Evolutionary conservation across 83 land plant genomes (phyloP).

Genomic region (Isoetes engelmannii): DNA sequence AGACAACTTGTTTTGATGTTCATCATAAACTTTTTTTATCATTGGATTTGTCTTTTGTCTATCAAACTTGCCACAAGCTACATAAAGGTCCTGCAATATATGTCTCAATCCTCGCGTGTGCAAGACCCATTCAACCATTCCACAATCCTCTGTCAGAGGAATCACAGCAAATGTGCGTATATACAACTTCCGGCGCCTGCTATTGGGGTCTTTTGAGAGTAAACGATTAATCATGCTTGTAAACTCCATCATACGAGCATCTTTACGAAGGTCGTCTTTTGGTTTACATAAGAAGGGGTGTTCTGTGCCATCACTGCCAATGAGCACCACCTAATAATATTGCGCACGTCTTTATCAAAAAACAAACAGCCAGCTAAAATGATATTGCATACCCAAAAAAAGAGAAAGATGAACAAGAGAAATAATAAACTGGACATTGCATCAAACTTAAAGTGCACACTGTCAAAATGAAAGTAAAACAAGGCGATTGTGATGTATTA

Average conservation of each 20-base stretch:
- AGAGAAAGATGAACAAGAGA: too few species aligned
- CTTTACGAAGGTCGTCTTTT: slow-evolving; percentile 97
- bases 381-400: too few species aligned
- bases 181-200: slow-evolving; percentile 90
- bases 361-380: too few species aligned
- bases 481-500: not conserved
- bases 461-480: not conserved
- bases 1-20: slow-evolving; percentile 53
- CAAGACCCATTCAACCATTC: slow-evolving; percentile 99
- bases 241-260: slow-evolving; percentile 99
- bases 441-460: not conserved
- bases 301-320: slow-evolving; percentile 86
- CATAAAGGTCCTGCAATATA: slow-evolving; percentile 85
- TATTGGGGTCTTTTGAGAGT: slow-evolving; percentile 85
- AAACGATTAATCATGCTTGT: slow-evolving; percentile 90
- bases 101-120: slow-evolving; percentile 95
- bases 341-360: too few species aligned
- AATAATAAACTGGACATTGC: not conserved
- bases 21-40: slow-evolving; percentile 82
- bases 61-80: slow-evolving; percentile 86
- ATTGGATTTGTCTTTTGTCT: slow-evolving; percentile 83
- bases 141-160: slow-evolving; percentile 97
- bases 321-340: slow-evolving; percentile 53
- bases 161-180: slow-evolving; percentile 98
- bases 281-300: slow-evolving; percentile 97